These are phyloP conservation scores for Hyaloscypha finlandica DNA, from an alignment of 495 filamentous ascomycete genomes.

Conservation along the genomic window DNA sequence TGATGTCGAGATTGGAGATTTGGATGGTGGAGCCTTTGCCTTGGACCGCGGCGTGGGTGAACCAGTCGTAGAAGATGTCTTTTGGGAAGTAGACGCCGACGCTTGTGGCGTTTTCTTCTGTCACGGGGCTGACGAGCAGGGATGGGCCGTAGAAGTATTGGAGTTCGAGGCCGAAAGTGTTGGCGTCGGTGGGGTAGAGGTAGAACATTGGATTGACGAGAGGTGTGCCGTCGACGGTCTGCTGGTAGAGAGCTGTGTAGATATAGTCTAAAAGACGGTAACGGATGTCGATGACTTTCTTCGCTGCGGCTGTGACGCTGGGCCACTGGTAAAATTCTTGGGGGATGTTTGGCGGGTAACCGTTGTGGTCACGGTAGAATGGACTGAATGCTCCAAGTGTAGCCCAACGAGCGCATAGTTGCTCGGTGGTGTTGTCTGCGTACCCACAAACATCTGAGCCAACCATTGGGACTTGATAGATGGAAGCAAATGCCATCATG, in stretches of 20 bases:
- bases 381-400: slow-evolving; percentile 49
- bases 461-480: slow-evolving; percentile 87
- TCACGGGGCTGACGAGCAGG: slow-evolving; percentile 82
- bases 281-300: slow-evolving; percentile 72
- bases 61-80: slow-evolving; percentile 90
- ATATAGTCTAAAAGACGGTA: slow-evolving; percentile 89
- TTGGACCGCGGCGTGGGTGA: slow-evolving; percentile 72
- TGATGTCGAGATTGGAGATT: slow-evolving; percentile 67
- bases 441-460: slow-evolving; percentile 85
- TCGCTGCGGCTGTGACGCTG: slow-evolving; percentile 62
- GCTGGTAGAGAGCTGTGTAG: slow-evolving; percentile 94
- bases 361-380: slow-evolving; percentile 84
- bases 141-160: slow-evolving; percentile 87
- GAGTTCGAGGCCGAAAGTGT: slow-evolving; percentile 82
- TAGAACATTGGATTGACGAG: slow-evolving; percentile 90
- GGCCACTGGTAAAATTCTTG: slow-evolving; percentile 85
- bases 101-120: slow-evolving; percentile 65
- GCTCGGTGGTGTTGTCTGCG: slow-evolving; percentile 68
- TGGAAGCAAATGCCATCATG: slow-evolving; percentile 71
- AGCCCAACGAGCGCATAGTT: slow-evolving; percentile 75
- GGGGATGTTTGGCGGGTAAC: slow-evolving; percentile 40
- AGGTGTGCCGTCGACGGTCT: slow-evolving; percentile 76
- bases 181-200: slow-evolving; percentile 79
- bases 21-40: slow-evolving; percentile 73
- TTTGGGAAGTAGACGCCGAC: slow-evolving; percentile 83